Conservation (phyloP, 306 rosid genomes). For the Calophaca sinica region DNA sequence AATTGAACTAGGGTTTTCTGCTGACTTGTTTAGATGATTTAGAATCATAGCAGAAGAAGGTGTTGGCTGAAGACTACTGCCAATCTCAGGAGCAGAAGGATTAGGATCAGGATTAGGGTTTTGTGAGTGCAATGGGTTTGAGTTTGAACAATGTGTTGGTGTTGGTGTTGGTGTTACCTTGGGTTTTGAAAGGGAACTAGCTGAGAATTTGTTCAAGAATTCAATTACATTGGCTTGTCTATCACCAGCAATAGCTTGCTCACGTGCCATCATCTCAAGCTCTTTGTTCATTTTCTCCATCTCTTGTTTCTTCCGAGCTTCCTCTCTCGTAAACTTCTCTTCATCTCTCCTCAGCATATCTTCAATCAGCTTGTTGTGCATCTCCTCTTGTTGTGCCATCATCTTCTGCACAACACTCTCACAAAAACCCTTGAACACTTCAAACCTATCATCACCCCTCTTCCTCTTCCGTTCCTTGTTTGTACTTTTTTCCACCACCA, state of each 20-base stretch:
- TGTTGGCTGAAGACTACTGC: slow-evolving; percentile 10
- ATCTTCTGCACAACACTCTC: slow-evolving; percentile 75
- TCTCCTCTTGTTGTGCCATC: slow-evolving; percentile 87
- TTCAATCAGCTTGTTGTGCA: slow-evolving; percentile 72
- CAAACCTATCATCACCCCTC: slow-evolving; percentile 62
- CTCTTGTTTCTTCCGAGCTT: slow-evolving; percentile 89
- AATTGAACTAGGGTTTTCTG: slow-evolving; percentile 63
- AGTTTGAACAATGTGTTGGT: too few species aligned
- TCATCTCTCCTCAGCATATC: slow-evolving; percentile 80
- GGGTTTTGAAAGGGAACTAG: background rate
- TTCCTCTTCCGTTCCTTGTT: slow-evolving; percentile 58
- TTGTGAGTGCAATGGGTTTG: slow-evolving; percentile 13
- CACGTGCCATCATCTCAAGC: slow-evolving; percentile 81
- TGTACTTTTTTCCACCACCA: background rate
- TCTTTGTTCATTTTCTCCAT: slow-evolving; percentile 81
- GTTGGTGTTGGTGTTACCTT: background rate
- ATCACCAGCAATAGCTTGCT: slow-evolving; percentile 78
- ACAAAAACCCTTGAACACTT: slow-evolving; percentile 73
- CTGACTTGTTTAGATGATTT: background rate
- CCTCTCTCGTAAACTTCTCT: slow-evolving; percentile 72
- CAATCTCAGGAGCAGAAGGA: background rate
- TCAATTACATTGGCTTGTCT: slow-evolving; percentile 72
- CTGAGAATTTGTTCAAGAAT: slow-evolving; percentile 64
- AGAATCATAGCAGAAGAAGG: slow-evolving; percentile 36
- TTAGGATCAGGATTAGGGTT: slow-evolving; percentile 61